phyloP scores from a whole-genome alignment of 2,329 filamentous ascomycete genomes.

The Colletotrichum simmondsii region DNA sequence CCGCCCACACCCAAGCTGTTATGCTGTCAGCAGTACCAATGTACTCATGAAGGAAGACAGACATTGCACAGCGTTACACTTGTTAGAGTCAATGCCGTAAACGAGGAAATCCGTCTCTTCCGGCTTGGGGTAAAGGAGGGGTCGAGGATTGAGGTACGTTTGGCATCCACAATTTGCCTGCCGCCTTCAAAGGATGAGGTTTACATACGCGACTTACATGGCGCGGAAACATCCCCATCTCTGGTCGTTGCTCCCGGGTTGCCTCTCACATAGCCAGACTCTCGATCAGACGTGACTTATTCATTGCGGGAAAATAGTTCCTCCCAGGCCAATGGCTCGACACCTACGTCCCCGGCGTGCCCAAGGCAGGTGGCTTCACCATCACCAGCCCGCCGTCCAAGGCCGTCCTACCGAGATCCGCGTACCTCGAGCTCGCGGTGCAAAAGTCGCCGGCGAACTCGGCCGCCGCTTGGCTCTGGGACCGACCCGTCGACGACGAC shows the following conservation, averaged over 20 bases:
- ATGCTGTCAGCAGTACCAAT: too few relatives aligned
- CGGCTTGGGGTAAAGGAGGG: conserved; percentile 66
- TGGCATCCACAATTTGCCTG: background rate
- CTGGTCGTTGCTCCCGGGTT: too few relatives aligned
- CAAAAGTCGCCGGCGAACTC: conserved; percentile 78
- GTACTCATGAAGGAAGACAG: conserved; percentile 41
- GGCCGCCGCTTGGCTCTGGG: conserved; percentile 81
- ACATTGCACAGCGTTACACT: conserved; percentile 71
- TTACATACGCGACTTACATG: background rate
- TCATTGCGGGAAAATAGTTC: conserved; percentile 62
- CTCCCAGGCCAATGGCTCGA: conserved; percentile 91
- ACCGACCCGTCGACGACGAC: conserved; percentile 35
- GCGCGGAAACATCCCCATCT: background rate
- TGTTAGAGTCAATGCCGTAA: conserved; percentile 70
- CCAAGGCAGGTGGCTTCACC: conserved; percentile 86
- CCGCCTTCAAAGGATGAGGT: background rate
- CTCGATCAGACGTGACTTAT: conserved; percentile 6
- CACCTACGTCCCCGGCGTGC: conserved; percentile 75
- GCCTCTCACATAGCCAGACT: too few relatives aligned
- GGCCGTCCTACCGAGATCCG: conserved; percentile 45
- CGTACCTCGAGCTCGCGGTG: conserved; percentile 82
- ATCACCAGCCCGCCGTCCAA: conserved; percentile 80
- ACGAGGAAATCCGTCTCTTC: conserved; percentile 75
- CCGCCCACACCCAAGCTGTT: too few relatives aligned
- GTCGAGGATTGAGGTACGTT: conserved; percentile 58